These are phyloP conservation scores for Aspergillus hortae DNA, from an alignment of 2,329 filamentous ascomycete species.

Conservation along the genomic window DNA sequence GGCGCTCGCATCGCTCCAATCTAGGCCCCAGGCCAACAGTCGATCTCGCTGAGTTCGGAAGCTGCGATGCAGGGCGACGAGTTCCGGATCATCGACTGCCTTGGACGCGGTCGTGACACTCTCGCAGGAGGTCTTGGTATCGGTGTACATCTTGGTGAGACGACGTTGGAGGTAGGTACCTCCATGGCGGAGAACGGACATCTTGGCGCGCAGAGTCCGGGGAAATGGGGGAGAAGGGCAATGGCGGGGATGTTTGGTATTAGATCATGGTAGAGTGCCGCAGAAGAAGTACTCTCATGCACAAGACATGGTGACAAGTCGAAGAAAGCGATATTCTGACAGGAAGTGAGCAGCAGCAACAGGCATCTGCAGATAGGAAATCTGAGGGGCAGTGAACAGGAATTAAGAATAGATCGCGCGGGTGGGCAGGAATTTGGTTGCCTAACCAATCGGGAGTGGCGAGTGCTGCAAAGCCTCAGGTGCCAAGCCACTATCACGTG, in stretches of 20 bases:
- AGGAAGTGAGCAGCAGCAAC: not conserved
- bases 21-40: conserved; percentile 61
- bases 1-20: conserved; percentile 62
- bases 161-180: conserved; percentile 45
- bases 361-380: conserved; percentile 1
- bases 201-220: conserved; percentile 27
- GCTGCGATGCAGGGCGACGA: conserved; percentile 55
- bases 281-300: not conserved
- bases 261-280: conserved; percentile 14
- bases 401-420: conserved; percentile 25
- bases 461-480: conserved; percentile 23
- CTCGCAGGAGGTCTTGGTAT: conserved; percentile 61
- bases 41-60: conserved; percentile 63
- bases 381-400: conserved; percentile 11
- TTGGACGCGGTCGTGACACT: conserved; percentile 49
- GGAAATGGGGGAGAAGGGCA: conserved; percentile 12
- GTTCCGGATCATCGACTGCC: conserved; percentile 50
- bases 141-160: conserved; percentile 60
- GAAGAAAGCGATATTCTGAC: not conserved
- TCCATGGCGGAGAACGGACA: conserved; percentile 47
- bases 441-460: conserved; percentile 39
- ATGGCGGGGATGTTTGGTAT: conserved; percentile 8
- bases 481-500: conserved; percentile 27
- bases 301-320: not conserved
- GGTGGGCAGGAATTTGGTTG: conserved; percentile 39